Evolutionary conservation across 495 filamentous ascomycete genomes (phyloP).

Genomic region (Neurospora pannonica): DNA sequence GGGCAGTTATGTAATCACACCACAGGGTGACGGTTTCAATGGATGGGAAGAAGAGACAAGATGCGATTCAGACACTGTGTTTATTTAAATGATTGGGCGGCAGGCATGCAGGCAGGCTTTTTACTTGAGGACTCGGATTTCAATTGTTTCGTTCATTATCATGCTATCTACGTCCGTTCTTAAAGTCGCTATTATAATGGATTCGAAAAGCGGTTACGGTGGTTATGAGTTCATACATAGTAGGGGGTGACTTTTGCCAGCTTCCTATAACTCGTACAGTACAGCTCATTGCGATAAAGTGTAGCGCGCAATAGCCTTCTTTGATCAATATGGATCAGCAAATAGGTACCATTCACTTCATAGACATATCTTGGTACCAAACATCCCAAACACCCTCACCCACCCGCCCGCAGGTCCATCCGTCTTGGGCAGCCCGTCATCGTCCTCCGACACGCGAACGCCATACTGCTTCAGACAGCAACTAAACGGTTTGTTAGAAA

Average conservation of each 20-base stretch:
- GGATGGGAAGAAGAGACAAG: neutral
- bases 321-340: neutral
- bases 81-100: neutral
- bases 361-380: slow-evolving; percentile 40
- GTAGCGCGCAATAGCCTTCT: neutral
- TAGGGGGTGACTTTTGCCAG: neutral
- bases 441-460: slow-evolving; percentile 20
- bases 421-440: slow-evolving; percentile 8
- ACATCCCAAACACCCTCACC: slow-evolving; percentile 45
- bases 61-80: neutral
- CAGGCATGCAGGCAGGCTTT: neutral
- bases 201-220: neutral
- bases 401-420: slow-evolving; percentile 29
- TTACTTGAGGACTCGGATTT: neutral
- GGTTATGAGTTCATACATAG: neutral
- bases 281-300: neutral
- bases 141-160: neutral
- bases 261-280: neutral
- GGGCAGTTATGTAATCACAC: slow-evolving; percentile 13
- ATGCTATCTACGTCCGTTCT: neutral
- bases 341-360: neutral
- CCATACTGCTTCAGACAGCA: slow-evolving; percentile 59
- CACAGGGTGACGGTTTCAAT: neutral
- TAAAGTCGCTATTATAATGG: neutral
- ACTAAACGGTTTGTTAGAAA: slow-evolving; percentile 44